phyloP scores from a whole-genome alignment of 495 filamentous ascomycete species.

The Penicillium longicatenatum region DNA sequence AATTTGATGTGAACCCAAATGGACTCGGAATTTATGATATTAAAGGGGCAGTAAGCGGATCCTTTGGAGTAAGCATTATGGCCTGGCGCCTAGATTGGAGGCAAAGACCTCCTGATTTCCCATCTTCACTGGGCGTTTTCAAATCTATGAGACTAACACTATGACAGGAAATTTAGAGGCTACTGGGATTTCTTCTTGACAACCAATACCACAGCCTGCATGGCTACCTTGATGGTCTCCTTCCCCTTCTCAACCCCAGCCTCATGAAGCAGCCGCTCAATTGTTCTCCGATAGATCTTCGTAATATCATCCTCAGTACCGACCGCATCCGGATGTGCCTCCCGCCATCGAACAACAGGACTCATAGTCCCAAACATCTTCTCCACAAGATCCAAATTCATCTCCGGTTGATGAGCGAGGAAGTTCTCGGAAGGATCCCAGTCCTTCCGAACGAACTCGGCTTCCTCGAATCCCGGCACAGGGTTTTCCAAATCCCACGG shows the following conservation, averaged over 20 bases:
- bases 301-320: conserved; percentile 31
- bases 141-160: too few species aligned
- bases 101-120: too few species aligned
- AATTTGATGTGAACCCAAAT: too few species aligned
- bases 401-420: conserved; percentile 16
- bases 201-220: conserved; percentile 11
- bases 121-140: too few species aligned
- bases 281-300: conserved; percentile 20
- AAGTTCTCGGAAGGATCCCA: conserved; percentile 33
- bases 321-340: conserved; percentile 42
- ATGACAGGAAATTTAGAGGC: too few species aligned
- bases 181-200: conserved; percentile 10
- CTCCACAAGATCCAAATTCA: conserved; percentile 36
- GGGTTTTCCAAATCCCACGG: conserved; percentile 49
- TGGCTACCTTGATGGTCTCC: conserved; percentile 11
- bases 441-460: conserved; percentile 39
- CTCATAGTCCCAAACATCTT: conserved; percentile 40
- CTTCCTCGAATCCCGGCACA: conserved; percentile 42
- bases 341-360: conserved; percentile 49
- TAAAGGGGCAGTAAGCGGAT: too few species aligned
- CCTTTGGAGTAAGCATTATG: too few species aligned
- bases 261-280: conserved; percentile 25
- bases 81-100: too few species aligned
- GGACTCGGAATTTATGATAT: too few species aligned
- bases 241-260: conserved; percentile 24